Base-by-base conservation (phyloP, 2,329 filamentous ascomycete genomes). In the Penicillium capsulatum region DNA sequence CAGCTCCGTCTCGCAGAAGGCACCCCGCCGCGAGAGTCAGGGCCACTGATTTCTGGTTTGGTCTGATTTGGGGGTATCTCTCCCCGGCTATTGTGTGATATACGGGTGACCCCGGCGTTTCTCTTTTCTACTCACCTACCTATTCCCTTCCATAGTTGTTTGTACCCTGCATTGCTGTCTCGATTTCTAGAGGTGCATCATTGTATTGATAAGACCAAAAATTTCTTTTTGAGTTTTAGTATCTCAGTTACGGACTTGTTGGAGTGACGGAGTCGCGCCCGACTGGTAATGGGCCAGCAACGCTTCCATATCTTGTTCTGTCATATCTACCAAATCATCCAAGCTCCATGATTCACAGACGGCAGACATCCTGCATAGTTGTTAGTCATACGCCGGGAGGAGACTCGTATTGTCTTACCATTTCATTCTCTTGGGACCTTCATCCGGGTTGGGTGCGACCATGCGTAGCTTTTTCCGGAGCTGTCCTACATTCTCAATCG, bases 291-390 rank as follows among this genome's bases (percentile, higher is more conserved):
- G 90, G n/a, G 73, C 71, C 26, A 97, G 68, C n/a, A 97, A 70
- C 38, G 75, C 77, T 39, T 86, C 81, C 85, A 97, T 94, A 55
- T 90, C 90, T 54, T 83, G 77, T 35, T 92, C 86, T 14, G 78
- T 80, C 75, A 97, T 81, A 22, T 79, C 77, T 51, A 87, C 90
- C 52, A 97, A 77, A 47, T 96, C 85, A 45, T 94, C 83, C 62
- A 94, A 79, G 37, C 76, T 82, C 74, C 91, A 96, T 24, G 81
- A 75, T 54, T 96, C 88, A 68, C 90, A 96, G 24, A 97, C 86
- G 49, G 80, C 83, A 33, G 82, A 88, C 86, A 97, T 97, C 89
- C 85, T 88, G 29, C 7, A 30, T 28, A 9, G 10, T 15, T n/a
- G 33, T 38, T 19, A 42, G 42, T 29, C 26, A 4, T n/a, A n/a